Conservation (phyloP, 2,329 filamentous ascomycete species). For the Septoria linicola region DNA sequence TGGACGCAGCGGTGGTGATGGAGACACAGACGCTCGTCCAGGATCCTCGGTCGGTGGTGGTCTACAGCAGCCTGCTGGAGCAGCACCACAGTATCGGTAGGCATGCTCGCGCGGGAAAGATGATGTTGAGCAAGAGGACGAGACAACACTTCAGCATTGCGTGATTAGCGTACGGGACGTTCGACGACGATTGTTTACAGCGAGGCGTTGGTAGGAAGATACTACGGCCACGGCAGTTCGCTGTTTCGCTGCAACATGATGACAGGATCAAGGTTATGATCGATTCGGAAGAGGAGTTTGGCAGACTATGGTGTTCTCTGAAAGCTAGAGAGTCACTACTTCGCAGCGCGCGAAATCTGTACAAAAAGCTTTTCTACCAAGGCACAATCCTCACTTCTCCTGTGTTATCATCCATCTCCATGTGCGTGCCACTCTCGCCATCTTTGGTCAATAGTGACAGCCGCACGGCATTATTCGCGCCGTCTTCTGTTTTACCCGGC, state of each 20-base stretch:
- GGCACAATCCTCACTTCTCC: slow-evolving; percentile 20
- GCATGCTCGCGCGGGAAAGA: neutral
- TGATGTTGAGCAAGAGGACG: neutral
- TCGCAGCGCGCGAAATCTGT: too few relatives aligned
- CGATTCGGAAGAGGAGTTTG: neutral
- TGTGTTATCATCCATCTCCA: slow-evolving; percentile 16
- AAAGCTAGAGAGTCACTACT: too few relatives aligned
- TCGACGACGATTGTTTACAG: neutral
- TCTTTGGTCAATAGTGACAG: slow-evolving; percentile 20
- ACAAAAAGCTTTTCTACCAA: neutral
- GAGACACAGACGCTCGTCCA: neutral
- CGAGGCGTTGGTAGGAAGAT: slow-evolving; percentile 7
- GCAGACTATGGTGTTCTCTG: neutral
- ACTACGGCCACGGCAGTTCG: neutral
- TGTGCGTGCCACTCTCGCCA: slow-evolving; percentile 17
- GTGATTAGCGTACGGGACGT: neutral
- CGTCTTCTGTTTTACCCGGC: slow-evolving; percentile 17
- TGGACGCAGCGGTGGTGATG: neutral
- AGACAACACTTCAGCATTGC: neutral
- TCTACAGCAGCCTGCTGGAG: too few relatives aligned
- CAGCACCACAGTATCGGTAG: slow-evolving; percentile 1
- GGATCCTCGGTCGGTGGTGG: too few relatives aligned
- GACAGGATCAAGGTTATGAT: neutral
- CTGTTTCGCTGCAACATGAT: neutral
- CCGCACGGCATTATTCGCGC: slow-evolving; percentile 18